Percentiles rank a stretch among this genome's conserved stretches.
Evolutionary conservation across 495 filamentous ascomycete species (phyloP).

Genomic region (Aspergillus cavernicola): DNA sequence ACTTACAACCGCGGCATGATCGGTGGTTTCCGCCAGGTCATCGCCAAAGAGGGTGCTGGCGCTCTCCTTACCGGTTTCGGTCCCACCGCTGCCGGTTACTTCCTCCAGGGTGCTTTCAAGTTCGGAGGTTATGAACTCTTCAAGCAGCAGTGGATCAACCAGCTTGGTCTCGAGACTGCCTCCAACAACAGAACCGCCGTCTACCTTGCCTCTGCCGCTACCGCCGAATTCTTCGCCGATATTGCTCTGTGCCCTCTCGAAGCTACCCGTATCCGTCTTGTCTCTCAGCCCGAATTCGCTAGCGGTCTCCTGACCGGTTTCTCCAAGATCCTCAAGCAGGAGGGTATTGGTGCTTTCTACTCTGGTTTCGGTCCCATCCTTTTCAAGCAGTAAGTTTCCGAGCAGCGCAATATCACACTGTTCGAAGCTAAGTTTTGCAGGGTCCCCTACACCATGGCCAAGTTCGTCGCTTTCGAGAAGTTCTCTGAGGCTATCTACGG

Average conservation of each 20-base stretch:
- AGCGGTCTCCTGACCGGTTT: slow-evolving; percentile 78
- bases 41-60: slow-evolving; percentile 80
- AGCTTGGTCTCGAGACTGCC: slow-evolving; percentile 73
- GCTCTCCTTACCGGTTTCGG: slow-evolving; percentile 85
- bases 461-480: slow-evolving; percentile 99
- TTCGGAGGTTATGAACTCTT: slow-evolving; percentile 95
- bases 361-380: slow-evolving; percentile 90
- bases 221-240: slow-evolving; percentile 90
- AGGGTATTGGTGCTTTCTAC: slow-evolving; percentile 89
- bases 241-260: slow-evolving; percentile 92
- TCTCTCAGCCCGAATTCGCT: slow-evolving; percentile 85
- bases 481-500: slow-evolving; percentile 75
- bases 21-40: slow-evolving; percentile 80
- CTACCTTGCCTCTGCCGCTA: slow-evolving; percentile 80
- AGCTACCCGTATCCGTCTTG: slow-evolving; percentile 92
- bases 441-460: slow-evolving; percentile 99
- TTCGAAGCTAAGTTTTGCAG: slow-evolving; percentile 36
- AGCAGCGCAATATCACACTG: neutral
- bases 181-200: slow-evolving; percentile 82
- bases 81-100: slow-evolving; percentile 87
- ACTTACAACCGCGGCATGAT: slow-evolving; percentile 90
- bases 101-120: slow-evolving; percentile 93
- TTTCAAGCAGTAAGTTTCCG: slow-evolving; percentile 83
- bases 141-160: slow-evolving; percentile 89
- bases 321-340: slow-evolving; percentile 76